phyloP scores from a whole-genome alignment of 2,329 filamentous ascomycete genomes.

The Raffaelea arxii region DNA sequence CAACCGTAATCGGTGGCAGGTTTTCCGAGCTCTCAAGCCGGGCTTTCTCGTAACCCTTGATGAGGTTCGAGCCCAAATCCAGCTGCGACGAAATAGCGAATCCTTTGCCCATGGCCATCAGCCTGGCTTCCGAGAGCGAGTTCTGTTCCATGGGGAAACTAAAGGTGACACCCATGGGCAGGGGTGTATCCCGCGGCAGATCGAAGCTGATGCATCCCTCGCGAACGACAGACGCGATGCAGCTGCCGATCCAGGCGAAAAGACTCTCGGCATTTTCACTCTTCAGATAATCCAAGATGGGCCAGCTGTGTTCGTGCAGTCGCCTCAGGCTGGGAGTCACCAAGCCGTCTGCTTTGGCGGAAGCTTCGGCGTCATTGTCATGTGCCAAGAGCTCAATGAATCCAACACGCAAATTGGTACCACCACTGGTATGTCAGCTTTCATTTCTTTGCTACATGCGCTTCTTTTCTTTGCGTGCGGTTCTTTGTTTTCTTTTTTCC shows the following conservation, averaged over 20 bases:
- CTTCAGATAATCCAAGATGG: conserved; percentile 64
- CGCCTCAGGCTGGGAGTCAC: conserved; percentile 31
- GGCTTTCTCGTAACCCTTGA: conserved; percentile 47
- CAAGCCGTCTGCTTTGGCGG: background rate
- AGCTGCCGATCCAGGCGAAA: conserved; percentile 73
- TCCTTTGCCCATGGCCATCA: conserved; percentile 63
- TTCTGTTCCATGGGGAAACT: conserved; percentile 61
- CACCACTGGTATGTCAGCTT: conserved; percentile 41
- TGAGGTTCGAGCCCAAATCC: conserved; percentile 50
- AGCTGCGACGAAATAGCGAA: conserved; percentile 53
- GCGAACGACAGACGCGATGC: conserved; percentile 62
- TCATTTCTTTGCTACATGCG: background rate
- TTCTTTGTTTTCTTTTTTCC: no score
- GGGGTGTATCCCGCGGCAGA: conserved; percentile 31
- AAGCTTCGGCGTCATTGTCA: conserved; percentile 9
- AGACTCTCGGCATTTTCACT: conserved; percentile 64
- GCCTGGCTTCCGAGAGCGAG: conserved; percentile 49
- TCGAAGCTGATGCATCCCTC: conserved; percentile 38
- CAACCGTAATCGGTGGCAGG: conserved; percentile 58
- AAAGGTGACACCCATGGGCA: conserved; percentile 61
- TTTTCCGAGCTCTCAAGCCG: conserved; percentile 14
- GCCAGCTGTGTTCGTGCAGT: conserved; percentile 61
- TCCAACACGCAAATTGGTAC: conserved; percentile 58
- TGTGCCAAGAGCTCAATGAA: conserved; percentile 50
- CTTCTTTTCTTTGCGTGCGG: conserved; percentile 14